Evolutionary conservation across 495 filamentous ascomycete species (phyloP).

Genomic region (Hyphodiscus hymeniophilus): DNA sequence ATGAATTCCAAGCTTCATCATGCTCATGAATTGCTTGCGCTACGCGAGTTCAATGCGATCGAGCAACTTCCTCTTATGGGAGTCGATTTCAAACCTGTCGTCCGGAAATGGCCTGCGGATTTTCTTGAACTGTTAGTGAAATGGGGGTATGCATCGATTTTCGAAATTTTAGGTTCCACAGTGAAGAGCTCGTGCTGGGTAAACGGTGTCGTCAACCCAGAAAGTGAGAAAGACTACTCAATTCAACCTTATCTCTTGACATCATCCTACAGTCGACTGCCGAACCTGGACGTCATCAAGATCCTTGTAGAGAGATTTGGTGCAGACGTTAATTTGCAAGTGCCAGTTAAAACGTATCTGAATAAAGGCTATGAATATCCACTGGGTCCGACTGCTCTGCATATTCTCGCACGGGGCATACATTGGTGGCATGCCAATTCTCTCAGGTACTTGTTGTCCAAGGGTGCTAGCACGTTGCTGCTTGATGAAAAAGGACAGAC

Average conservation of each 20-base stretch:
- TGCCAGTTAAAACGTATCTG: neutral
- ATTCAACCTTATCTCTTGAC: neutral
- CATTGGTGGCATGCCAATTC: constrained; percentile 40
- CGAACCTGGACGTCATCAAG: constrained; percentile 35
- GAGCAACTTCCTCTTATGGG: neutral
- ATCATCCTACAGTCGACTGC: constrained; percentile 21
- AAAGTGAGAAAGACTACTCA: neutral
- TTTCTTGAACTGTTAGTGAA: neutral
- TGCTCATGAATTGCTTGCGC: neutral
- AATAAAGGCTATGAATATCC: too few relatives aligned
- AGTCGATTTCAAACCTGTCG: too few relatives aligned
- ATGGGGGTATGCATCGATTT: neutral
- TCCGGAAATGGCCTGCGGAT: too few relatives aligned
- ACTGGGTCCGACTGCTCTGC: constrained; percentile 24
- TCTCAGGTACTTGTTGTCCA: constrained; percentile 34
- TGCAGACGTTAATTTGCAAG: constrained; percentile 26
- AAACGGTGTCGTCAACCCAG: neutral
- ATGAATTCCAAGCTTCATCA: neutral
- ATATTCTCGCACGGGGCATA: constrained; percentile 27
- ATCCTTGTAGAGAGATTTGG: constrained; percentile 32
- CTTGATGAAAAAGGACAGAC: constrained; percentile 30
- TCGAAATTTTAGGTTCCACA: neutral
- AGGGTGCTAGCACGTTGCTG: constrained; percentile 31
- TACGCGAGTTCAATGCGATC: neutral
- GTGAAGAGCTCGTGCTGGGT: neutral